These are phyloP conservation scores for Nannizzia gypsea DNA, from an alignment of 2,329 filamentous ascomycete genomes.

Conservation along the genomic window DNA sequence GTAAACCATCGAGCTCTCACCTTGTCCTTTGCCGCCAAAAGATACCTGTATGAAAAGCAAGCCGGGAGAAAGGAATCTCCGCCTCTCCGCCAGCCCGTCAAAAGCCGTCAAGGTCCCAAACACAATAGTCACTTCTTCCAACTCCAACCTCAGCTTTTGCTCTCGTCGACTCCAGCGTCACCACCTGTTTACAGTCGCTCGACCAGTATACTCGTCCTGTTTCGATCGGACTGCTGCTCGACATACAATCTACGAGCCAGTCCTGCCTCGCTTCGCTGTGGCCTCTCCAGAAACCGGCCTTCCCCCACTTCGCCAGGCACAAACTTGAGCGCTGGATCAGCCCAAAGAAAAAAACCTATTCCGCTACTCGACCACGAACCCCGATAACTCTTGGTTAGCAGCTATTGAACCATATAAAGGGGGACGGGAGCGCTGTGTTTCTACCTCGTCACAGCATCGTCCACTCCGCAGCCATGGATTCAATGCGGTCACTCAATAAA, in stretches of 20 bases:
- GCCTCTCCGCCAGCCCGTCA: neutral
- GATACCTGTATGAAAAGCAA: neutral
- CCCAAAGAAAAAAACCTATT: neutral
- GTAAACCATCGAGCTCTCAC: neutral
- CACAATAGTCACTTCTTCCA: neutral
- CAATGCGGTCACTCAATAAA: slow-evolving; percentile 52
- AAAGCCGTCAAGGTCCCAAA: neutral
- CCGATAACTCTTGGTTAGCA: neutral
- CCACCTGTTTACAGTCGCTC: neutral
- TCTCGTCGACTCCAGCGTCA: neutral
- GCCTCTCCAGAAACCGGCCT: neutral
- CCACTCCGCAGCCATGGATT: slow-evolving; percentile 41
- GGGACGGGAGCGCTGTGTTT: neutral
- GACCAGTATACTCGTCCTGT: too few relatives aligned
- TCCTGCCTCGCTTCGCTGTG: neutral
- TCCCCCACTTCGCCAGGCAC: slow-evolving; percentile 1
- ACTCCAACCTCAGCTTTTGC: neutral
- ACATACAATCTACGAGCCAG: neutral
- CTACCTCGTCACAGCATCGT: neutral
- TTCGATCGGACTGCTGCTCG: neutral
- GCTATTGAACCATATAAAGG: neutral
- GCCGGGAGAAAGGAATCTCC: slow-evolving; percentile 2
- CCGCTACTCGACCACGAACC: neutral
- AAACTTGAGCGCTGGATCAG: neutral
- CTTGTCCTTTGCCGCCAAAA: neutral